Evolutionary conservation across 2,329 filamentous ascomycete species (phyloP).

Genomic region (Arthrobotrys musiformis): DNA sequence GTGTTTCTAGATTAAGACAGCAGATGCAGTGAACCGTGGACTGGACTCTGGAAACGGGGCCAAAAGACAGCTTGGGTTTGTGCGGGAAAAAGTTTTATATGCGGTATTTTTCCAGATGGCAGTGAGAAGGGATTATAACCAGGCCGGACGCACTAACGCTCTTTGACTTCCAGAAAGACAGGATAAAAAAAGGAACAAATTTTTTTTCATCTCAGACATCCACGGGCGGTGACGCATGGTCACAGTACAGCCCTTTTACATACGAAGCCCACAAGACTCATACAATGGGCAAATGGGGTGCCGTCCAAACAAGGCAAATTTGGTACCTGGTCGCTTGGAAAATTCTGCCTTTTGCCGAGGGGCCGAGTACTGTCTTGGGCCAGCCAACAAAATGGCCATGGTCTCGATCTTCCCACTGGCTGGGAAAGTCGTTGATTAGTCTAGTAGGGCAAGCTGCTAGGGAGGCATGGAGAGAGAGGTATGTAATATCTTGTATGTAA

Average conservation of each 20-base stretch:
- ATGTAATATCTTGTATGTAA: background rate
- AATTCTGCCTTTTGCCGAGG: slow-evolving; percentile 41
- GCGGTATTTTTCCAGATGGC: slow-evolving; percentile 51
- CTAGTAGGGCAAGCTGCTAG: background rate
- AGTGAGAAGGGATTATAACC: slow-evolving; percentile 19
- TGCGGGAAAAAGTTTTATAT: slow-evolving; percentile 56
- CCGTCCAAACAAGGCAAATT: slow-evolving; percentile 25
- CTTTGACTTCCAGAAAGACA: slow-evolving; percentile 23
- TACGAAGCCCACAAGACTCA: slow-evolving; percentile 15
- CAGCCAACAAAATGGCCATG: no score
- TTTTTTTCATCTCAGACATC: slow-evolving; percentile 13
- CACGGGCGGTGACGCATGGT: slow-evolving; percentile 41
- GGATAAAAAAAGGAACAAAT: slow-evolving; percentile 20
- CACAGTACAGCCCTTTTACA: slow-evolving; percentile 4
- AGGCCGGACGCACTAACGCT: slow-evolving; percentile 29
- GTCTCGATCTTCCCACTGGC: background rate
- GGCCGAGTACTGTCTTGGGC: slow-evolving; percentile 11
- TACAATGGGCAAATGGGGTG: background rate
- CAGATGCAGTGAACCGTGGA: slow-evolving; percentile 40
- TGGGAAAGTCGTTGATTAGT: background rate
- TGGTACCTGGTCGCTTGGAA: slow-evolving; percentile 32
- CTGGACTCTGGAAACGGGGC: background rate
- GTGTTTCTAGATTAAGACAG: slow-evolving; percentile 29
- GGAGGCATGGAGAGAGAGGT: background rate
- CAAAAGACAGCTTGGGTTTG: slow-evolving; percentile 12